Conservation (phyloP, 176 grass and related monocot species). For the Carex myosuroides region DNA sequence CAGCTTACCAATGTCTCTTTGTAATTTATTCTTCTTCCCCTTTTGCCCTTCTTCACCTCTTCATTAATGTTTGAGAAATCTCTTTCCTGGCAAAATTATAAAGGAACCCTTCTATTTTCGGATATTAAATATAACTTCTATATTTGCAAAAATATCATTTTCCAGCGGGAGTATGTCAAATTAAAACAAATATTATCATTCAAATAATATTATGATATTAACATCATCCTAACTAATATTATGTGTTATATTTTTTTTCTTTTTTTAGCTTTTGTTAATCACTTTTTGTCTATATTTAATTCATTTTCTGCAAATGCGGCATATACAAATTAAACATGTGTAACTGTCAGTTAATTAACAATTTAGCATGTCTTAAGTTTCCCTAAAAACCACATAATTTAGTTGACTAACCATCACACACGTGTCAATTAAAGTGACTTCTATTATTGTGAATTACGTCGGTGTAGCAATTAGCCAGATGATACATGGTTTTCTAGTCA, state of each 20-base stretch:
- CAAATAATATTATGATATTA: no score
- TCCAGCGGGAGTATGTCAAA: background rate
- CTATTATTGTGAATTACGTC: background rate
- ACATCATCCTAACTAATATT: background rate
- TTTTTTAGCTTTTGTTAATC: no score
- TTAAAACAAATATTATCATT: background rate
- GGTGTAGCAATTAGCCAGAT: background rate
- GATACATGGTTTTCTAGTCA: background rate
- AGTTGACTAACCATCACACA: background rate
- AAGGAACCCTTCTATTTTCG: background rate
- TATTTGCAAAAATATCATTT: background rate
- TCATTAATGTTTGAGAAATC: constrained; percentile 17
- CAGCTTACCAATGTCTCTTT: constrained; percentile 12
- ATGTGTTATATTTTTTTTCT: no score
- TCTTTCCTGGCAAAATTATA: background rate
- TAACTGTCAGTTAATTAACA: background rate
- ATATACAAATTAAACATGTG: background rate
- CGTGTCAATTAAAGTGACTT: background rate
- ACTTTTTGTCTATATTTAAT: no score
- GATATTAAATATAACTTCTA: background rate
- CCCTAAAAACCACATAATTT: background rate
- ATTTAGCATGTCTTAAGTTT: background rate
- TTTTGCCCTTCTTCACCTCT: background rate
- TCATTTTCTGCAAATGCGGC: no score
- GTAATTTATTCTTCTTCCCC: background rate